Percentiles rank a stretch among this genome's conserved stretches.
Conservation (phyloP, 176 grass and related monocot genomes). For the Rhipidocladum racemiflorum region DNA sequence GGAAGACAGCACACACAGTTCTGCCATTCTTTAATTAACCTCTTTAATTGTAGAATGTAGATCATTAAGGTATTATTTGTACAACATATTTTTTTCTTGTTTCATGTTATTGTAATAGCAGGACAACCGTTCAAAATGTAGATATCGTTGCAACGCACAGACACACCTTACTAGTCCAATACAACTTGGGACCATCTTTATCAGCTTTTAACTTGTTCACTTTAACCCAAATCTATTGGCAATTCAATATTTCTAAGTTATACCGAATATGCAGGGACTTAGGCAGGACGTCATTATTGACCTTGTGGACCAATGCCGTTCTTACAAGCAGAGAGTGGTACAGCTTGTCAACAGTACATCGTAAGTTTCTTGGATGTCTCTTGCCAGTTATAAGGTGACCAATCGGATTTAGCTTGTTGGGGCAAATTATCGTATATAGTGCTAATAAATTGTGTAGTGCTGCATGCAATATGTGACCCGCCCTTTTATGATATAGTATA, state of each 20-base stretch:
- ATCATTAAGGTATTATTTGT: too few species aligned
- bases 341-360: constrained; percentile 73
- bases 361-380: constrained; percentile 48
- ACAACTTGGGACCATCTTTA: not conserved
- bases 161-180: too few species aligned
- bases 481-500: too few species aligned
- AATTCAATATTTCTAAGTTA: not conserved
- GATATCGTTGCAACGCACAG: too few species aligned
- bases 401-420: not conserved
- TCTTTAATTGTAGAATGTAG: too few species aligned
- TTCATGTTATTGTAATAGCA: too few species aligned
- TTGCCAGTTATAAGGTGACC: constrained; percentile 2
- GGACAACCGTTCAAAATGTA: too few species aligned
- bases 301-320: constrained; percentile 71
- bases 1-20: too few species aligned
- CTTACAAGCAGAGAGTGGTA: constrained; percentile 70
- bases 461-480: not conserved
- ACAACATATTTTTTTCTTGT: too few species aligned
- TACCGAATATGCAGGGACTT: constrained; percentile 58
- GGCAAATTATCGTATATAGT: not conserved
- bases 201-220: not conserved
- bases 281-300: constrained; percentile 77
- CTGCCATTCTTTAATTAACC: too few species aligned
- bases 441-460: not conserved
- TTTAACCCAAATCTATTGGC: not conserved